These are phyloP conservation scores for Bolboschoenus planiculmis DNA, from an alignment of 176 grass and related monocot genomes.

Conservation along the genomic window DNA sequence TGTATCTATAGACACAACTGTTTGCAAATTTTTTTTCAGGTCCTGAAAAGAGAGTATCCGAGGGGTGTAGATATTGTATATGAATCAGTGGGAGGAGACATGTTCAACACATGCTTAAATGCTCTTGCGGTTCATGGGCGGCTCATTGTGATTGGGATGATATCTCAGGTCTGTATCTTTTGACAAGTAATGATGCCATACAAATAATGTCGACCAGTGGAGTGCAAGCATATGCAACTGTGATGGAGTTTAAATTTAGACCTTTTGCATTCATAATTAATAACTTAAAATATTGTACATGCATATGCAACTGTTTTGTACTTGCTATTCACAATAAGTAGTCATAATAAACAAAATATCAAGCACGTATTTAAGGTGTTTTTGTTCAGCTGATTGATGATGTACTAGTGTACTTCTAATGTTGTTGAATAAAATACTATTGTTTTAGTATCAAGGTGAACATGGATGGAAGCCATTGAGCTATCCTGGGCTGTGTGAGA, in stretches of 20 bases:
- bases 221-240: not conserved
- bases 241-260: not conserved
- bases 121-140: slow-evolving; percentile 74
- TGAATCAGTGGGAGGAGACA: slow-evolving; percentile 97
- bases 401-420: not conserved
- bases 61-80: slow-evolving; percentile 87
- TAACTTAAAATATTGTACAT: not conserved
- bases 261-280: not conserved
- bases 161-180: slow-evolving; percentile 65
- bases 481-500: slow-evolving; percentile 90
- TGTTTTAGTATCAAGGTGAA: slow-evolving; percentile 93
- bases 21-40: slow-evolving; percentile 38
- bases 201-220: not conserved
- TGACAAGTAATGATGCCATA: not conserved
- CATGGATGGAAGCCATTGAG: slow-evolving; percentile 80
- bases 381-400: not conserved
- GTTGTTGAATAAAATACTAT: slow-evolving; percentile 2
- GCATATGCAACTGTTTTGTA: not conserved
- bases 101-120: slow-evolving; percentile 90
- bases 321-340: not conserved
- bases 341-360: not conserved
- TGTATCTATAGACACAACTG: not conserved
- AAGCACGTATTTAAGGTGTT: not conserved
- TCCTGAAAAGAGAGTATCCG: slow-evolving; percentile 73
- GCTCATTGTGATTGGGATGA: slow-evolving; percentile 95